A percentile compares a stretch with the other conserved stretches of the same genome.
Conservation (phyloP, 371 early-diverging fungal genomes). For the Lichtheimia ramosa region DNA sequence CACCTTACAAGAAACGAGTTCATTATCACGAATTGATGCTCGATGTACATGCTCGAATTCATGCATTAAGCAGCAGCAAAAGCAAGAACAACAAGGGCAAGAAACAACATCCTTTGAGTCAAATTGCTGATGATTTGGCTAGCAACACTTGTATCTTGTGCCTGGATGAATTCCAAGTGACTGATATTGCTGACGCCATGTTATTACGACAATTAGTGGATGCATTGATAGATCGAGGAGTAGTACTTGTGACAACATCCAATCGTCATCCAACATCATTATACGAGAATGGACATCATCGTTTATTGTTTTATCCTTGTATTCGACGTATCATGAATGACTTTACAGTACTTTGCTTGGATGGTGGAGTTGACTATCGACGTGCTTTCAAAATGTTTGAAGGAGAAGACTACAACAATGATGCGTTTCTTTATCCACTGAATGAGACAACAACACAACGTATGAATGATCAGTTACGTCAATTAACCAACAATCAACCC, state of each 20-base stretch:
- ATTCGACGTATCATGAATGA: slow-evolving; percentile 81
- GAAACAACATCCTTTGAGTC: slow-evolving; percentile 61
- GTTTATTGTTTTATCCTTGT: slow-evolving; percentile 85
- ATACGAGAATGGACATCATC: slow-evolving; percentile 93
- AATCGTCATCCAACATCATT: slow-evolving; percentile 91
- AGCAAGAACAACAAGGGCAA: no score
- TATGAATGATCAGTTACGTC: not conserved
- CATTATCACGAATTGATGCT: slow-evolving; percentile 96
- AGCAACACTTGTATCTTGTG: slow-evolving; percentile 82
- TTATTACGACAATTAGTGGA: slow-evolving; percentile 79
- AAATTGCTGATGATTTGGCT: slow-evolving; percentile 79
- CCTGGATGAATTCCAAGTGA: slow-evolving; percentile 96
- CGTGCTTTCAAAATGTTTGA: slow-evolving; percentile 38
- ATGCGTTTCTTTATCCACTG: not conserved
- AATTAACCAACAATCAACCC: not conserved
- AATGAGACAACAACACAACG: not conserved
- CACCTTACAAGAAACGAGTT: slow-evolving; percentile 74
- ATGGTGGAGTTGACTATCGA: slow-evolving; percentile 92
- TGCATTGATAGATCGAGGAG: slow-evolving; percentile 79
- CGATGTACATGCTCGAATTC: slow-evolving; percentile 85
- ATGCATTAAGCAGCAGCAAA: slow-evolving; percentile 58
- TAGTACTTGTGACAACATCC: slow-evolving; percentile 86
- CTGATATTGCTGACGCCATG: slow-evolving; percentile 97
- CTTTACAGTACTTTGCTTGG: slow-evolving; percentile 76
- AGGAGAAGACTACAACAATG: not conserved